These are phyloP conservation scores for Pythium guiyangense DNA, from an alignment of 352 stramenopile species.

Conservation along the genomic window DNA sequence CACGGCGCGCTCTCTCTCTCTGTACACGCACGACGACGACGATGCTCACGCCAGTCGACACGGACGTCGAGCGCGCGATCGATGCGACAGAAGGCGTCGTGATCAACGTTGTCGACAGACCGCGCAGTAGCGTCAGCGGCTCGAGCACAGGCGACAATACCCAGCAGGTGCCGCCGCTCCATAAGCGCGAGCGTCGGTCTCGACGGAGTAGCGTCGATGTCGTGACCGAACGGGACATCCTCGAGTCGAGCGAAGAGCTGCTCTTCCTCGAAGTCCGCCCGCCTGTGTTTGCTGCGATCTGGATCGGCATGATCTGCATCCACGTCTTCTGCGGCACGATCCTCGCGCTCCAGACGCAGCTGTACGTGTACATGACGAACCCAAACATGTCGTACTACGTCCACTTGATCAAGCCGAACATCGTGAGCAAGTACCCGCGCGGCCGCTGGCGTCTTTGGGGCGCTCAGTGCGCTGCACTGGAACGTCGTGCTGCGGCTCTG, in stretches of 20 bases:
- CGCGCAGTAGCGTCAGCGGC: not conserved
- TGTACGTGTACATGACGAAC: slow-evolving; percentile 22
- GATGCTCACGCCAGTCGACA: not conserved
- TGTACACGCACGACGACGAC: too few species aligned
- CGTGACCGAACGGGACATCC: slow-evolving; percentile 6
- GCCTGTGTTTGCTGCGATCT: slow-evolving; percentile 12
- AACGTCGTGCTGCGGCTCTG: slow-evolving; percentile 18
- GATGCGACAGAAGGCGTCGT: not conserved
- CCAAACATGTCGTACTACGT: slow-evolving; percentile 22
- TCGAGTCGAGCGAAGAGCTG: slow-evolving; percentile 13
- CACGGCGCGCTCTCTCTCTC: too few species aligned
- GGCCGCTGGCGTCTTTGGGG: slow-evolving; percentile 19
- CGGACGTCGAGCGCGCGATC: not conserved
- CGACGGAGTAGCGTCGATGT: not conserved
- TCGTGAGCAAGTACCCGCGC: slow-evolving; percentile 18
- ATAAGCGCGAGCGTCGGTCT: not conserved
- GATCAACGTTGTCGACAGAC: too few species aligned
- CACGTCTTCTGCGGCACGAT: slow-evolving; percentile 15
- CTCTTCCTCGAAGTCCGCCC: slow-evolving; percentile 16
- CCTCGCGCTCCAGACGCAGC: slow-evolving; percentile 17
- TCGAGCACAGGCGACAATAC: not conserved
- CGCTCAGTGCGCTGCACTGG: slow-evolving; percentile 20
- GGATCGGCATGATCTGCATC: slow-evolving; percentile 21
- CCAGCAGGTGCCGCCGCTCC: not conserved
- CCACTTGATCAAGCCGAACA: slow-evolving; percentile 14